Percentiles rank a stretch among this genome's conserved stretches.
Evolutionary conservation across 768 basidiomycete species (phyloP).

Genomic region (Russula sp.): DNA sequence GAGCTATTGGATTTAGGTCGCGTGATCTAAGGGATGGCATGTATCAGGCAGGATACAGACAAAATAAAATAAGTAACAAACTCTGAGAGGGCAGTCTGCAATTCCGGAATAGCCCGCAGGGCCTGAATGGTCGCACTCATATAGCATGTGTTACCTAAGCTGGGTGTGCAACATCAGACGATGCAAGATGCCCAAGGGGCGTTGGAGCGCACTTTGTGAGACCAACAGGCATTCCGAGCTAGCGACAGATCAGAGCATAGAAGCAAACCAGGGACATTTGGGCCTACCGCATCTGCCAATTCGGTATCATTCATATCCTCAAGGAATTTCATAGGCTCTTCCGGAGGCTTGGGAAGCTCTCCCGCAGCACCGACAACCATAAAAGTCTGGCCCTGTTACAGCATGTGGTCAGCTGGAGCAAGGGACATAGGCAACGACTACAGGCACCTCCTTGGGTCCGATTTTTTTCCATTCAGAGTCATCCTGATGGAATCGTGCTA

Average conservation of each 20-base stretch:
- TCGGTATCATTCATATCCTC: constrained; percentile 89
- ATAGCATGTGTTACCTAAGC: constrained; percentile 92
- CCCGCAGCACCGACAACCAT: constrained; percentile 93
- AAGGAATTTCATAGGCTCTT: constrained; percentile 71
- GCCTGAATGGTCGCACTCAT: constrained; percentile 95
- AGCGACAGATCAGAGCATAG: not conserved
- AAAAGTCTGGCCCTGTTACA: constrained; percentile 74
- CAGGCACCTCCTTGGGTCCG: constrained; percentile 67
- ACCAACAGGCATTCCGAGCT: constrained; percentile 76
- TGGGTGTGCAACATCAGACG: constrained; percentile 5
- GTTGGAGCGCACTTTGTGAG: constrained; percentile 53
- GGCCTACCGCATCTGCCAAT: constrained; percentile 70
- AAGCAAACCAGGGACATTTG: not conserved
- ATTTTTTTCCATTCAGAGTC: constrained; percentile 84
- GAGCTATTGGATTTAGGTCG: constrained; percentile 33
- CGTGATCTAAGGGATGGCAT: constrained; percentile 7
- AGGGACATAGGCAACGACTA: not conserved
- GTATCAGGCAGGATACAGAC: not conserved
- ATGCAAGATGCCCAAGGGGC: constrained; percentile 29
- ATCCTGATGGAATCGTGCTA: constrained; percentile 44
- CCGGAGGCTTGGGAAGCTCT: constrained; percentile 84
- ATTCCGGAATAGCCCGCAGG: constrained; percentile 87
- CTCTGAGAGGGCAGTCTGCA: constrained; percentile 64
- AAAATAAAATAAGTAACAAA: constrained; percentile 33
- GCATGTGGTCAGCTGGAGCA: not conserved